Percentiles rank a stretch among this genome's conserved stretches.
phyloP scores from a whole-genome alignment of 2,329 filamentous ascomycete genomes.

The Aspergillus flavus region DNA sequence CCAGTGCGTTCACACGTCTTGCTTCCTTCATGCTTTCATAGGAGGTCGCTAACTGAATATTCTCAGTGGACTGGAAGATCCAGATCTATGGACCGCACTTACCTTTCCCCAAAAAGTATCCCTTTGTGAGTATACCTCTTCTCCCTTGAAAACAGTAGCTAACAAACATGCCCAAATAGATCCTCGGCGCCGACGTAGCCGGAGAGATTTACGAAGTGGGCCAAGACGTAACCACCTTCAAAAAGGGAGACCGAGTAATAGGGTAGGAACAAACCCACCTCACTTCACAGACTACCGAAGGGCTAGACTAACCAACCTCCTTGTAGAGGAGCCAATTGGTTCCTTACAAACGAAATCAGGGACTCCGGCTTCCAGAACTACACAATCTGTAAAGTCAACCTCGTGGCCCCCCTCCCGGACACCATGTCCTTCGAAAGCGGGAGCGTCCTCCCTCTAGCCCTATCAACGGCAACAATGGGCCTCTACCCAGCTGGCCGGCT shows the following conservation, averaged over 20 bases:
- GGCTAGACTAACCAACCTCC: background rate
- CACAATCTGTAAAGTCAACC: slow-evolving; percentile 25
- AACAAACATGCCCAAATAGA: slow-evolving; percentile 8
- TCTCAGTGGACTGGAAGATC: slow-evolving; percentile 1
- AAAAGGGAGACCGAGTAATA: slow-evolving; percentile 31
- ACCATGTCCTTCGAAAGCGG: slow-evolving; percentile 36
- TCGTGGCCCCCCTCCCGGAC: slow-evolving; percentile 34
- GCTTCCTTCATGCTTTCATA: background rate
- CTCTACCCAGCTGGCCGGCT: slow-evolving; percentile 25
- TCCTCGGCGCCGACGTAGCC: slow-evolving; percentile 49
- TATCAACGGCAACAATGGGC: slow-evolving; percentile 32
- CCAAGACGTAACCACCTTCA: slow-evolving; percentile 26
- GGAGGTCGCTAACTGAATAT: background rate
- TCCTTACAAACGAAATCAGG: slow-evolving; percentile 27
- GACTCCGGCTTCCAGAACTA: slow-evolving; percentile 34
- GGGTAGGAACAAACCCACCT: slow-evolving; percentile 16
- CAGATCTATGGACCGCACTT: background rate
- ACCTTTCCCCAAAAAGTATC: background rate
- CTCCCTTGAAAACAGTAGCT: background rate
- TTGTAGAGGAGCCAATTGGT: slow-evolving; percentile 19
- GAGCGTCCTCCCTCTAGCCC: slow-evolving; percentile 38
- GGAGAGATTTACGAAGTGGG: slow-evolving; percentile 51
- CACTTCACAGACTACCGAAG: background rate
- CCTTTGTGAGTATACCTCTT: background rate
- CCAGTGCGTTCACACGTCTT: slow-evolving; percentile 15